Conservation (phyloP, 352 stramenopile species). For the Phytophthora sojae region DNA sequence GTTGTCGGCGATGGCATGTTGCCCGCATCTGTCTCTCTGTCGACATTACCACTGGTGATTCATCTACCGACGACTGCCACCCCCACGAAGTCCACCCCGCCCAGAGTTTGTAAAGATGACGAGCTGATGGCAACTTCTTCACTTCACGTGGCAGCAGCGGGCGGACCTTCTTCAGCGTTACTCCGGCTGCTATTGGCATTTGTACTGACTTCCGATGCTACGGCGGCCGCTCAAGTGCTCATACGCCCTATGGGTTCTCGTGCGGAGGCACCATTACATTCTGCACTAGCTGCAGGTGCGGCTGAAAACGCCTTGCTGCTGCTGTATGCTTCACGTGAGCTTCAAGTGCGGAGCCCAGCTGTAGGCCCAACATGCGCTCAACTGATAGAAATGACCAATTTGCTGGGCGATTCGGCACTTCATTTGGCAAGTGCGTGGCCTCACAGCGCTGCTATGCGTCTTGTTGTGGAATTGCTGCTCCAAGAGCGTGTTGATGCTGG, state of each 20-base stretch:
- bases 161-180: conserved; percentile 44
- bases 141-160: conserved; percentile 54
- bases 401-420: conserved; percentile 49
- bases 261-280: conserved; percentile 54
- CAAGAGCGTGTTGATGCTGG: conserved; percentile 47
- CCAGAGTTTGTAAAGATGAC: conserved; percentile 48
- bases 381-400: conserved; percentile 37
- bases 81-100: conserved; percentile 18
- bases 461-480: conserved; percentile 58
- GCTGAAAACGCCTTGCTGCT: conserved; percentile 53
- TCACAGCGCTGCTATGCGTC: conserved; percentile 40
- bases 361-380: conserved; percentile 29
- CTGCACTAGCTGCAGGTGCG: conserved; percentile 46
- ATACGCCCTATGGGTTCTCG: conserved; percentile 27
- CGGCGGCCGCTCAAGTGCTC: conserved; percentile 30
- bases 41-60: conserved; percentile 35
- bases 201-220: conserved; percentile 24
- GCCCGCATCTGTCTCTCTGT: conserved; percentile 21
- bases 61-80: conserved; percentile 40
- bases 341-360: conserved; percentile 26
- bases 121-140: conserved; percentile 41
- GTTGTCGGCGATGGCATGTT: conserved; percentile 20
- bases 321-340: conserved; percentile 41
- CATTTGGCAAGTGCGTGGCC: conserved; percentile 61
- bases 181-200: conserved; percentile 55